phyloP scores from a whole-genome alignment of 371 early-diverging fungal genomes.

The Rhizopus microsporus region DNA sequence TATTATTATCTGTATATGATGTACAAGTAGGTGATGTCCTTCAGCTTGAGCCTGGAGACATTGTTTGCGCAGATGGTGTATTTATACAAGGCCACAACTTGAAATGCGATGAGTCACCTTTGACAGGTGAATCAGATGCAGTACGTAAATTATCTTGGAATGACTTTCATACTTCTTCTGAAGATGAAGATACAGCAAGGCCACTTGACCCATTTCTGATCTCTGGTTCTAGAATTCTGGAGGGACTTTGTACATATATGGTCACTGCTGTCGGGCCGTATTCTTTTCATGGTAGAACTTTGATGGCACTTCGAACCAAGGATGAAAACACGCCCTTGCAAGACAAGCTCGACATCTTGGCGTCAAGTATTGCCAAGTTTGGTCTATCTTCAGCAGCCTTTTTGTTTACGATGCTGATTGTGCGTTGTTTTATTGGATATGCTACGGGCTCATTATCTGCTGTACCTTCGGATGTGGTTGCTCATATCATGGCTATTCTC shows the following conservation, averaged over 20 bases:
- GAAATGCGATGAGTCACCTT: conserved; percentile 86
- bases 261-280: conserved; percentile 71
- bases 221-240: conserved; percentile 73
- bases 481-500: conserved; percentile 58
- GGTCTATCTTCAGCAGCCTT: conserved; percentile 63
- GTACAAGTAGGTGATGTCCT: conserved; percentile 90
- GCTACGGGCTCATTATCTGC: conserved; percentile 15
- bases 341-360: conserved; percentile 64
- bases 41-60: conserved; percentile 89
- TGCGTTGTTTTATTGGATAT: conserved; percentile 52
- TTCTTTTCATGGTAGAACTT: conserved; percentile 75
- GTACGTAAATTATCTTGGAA: conserved; percentile 53
- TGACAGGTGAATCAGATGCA: conserved; percentile 90
- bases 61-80: conserved; percentile 89
- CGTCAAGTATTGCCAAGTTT: conserved; percentile 68
- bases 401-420: conserved; percentile 61
- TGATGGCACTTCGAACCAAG: conserved; percentile 67
- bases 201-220: conserved; percentile 66
- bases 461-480: conserved; percentile 34
- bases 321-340: conserved; percentile 73
- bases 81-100: conserved; percentile 81
- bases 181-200: neutral
- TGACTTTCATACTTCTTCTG: conserved; percentile 21
- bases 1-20: conserved; percentile 79
- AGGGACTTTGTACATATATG: conserved; percentile 75